These are phyloP conservation scores for Santalum album DNA, from an alignment of 164 flowering plant species.

Conservation along the genomic window DNA sequence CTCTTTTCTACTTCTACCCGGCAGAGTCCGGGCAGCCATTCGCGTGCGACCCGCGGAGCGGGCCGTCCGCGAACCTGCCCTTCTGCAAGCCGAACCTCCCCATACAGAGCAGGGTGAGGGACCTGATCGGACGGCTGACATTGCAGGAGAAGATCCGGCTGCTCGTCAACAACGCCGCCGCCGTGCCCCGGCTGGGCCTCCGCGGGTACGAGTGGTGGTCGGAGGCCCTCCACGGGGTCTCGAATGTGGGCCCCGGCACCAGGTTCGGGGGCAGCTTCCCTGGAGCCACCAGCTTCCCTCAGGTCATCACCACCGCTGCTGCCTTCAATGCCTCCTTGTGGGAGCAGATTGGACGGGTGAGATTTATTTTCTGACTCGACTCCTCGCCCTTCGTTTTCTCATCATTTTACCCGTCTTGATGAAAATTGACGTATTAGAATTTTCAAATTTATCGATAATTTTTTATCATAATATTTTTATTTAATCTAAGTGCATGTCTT, in stretches of 20 bases:
- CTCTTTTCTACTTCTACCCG: background rate
- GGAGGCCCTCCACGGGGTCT: conserved; percentile 6
- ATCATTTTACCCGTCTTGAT: too few relatives aligned
- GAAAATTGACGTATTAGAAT: too few relatives aligned
- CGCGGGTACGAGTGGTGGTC: conserved; percentile 2
- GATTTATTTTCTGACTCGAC: background rate
- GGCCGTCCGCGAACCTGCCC: conserved; percentile 19
- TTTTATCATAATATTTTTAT: too few relatives aligned
- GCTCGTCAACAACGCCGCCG: background rate
- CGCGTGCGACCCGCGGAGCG: conserved; percentile 48
- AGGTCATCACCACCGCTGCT: conserved; percentile 7
- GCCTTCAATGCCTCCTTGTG: conserved; percentile 4
- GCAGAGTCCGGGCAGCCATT: conserved; percentile 30
- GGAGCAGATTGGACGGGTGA: conserved; percentile 3
- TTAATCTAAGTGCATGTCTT: too few relatives aligned
- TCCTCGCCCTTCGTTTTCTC: too few relatives aligned
- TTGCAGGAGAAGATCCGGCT: conserved; percentile 1
- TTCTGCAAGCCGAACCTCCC: background rate
- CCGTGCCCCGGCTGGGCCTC: conserved; percentile 1
- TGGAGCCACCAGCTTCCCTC: conserved; percentile 7
- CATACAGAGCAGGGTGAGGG: background rate
- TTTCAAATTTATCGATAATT: too few relatives aligned
- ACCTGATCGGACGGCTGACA: conserved; percentile 5
- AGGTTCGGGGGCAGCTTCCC: background rate
- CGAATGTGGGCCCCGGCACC: conserved; percentile 1